These are phyloP conservation scores for Curvularia hawaiiensis DNA, from an alignment of 2,329 filamentous ascomycete species.

Conservation along the genomic window DNA sequence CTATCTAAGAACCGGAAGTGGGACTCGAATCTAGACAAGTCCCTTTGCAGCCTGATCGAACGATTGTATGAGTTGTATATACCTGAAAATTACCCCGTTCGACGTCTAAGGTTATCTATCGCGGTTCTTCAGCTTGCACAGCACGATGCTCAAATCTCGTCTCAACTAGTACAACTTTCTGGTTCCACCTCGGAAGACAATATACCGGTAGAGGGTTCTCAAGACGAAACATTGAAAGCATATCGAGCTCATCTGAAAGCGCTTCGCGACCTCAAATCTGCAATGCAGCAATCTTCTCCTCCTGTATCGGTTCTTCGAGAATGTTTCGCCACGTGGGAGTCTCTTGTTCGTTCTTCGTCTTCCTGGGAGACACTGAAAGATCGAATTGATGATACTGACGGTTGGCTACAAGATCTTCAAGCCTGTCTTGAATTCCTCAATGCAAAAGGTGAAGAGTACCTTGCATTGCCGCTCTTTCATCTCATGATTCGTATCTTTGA, in stretches of 20 bases:
- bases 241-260: slow-evolving; percentile 46
- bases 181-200: slow-evolving; percentile 4
- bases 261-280: slow-evolving; percentile 47
- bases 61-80: slow-evolving; percentile 39
- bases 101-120: slow-evolving; percentile 34
- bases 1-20: slow-evolving; percentile 39
- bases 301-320: slow-evolving; percentile 32
- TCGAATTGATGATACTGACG: slow-evolving; percentile 57
- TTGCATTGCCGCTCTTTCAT: slow-evolving; percentile 56
- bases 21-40: slow-evolving; percentile 33
- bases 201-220: slow-evolving; percentile 9
- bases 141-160: slow-evolving; percentile 64
- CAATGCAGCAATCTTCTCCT: slow-evolving; percentile 47
- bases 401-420: slow-evolving; percentile 58
- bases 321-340: slow-evolving; percentile 47
- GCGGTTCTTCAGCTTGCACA: slow-evolving; percentile 51
- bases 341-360: slow-evolving; percentile 38
- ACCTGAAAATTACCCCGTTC: slow-evolving; percentile 36
- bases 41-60: slow-evolving; percentile 28
- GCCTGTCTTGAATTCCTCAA: slow-evolving; percentile 62
- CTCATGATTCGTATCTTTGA: slow-evolving; percentile 56
- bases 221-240: slow-evolving; percentile 42
- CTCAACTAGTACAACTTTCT: slow-evolving; percentile 16
- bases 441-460: slow-evolving; percentile 60
- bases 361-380: slow-evolving; percentile 49